Base-by-base conservation (phyloP, 306 rosid species). In the Argentina anserina region DNA sequence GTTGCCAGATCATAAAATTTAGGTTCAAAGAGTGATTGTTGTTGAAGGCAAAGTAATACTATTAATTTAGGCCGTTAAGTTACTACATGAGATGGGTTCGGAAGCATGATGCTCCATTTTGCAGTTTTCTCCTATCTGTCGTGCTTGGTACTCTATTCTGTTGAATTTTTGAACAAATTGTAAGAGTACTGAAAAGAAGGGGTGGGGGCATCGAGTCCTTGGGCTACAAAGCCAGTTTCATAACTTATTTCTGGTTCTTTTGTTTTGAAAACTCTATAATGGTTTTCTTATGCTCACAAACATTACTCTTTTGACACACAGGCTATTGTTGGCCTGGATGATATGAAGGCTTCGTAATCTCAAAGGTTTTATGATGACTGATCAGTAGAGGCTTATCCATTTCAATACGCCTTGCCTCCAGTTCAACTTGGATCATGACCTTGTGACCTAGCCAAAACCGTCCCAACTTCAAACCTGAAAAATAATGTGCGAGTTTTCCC, bases 241-340 rank as follows among this genome's bases (percentile, higher is more conserved):
- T 71, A 53, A 49, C 34, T 39, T 20, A 17, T 34, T 34, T 71
- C 25, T 55, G 34, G 36, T 55, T 42, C 62, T 67, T 67, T 2
- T 37, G 1, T 20, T 34, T 0, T 1, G 65, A 53, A 70, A 23
- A 15, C 17, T n/a, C 34, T 70, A 39, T 43, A 36, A 69, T 41
- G 41, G 46, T 50, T 26, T 36, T 17, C 21, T 33, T 28, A 23
- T 17, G 67, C 61, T 78, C 12, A 81, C 26, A 18, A 65, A 49
- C 6, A 76, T 69, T 40, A 2, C 15, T 34, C 67, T 66, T 18
- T 20, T 84, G 80, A 50, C 53, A 62, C 87, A 90, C 87, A 95
- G 99, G 90, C 86, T 67, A 86, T 96, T 13, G 78, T 86, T 31
- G 96, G 97, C 69, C 75, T 95, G 93, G 97, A 95, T 81, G 99